A percentile compares a stretch with the other conserved stretches of the same genome.
phyloP scores from a whole-genome alignment of 306 rosid species.

The Citrullus mucosospermus region DNA sequence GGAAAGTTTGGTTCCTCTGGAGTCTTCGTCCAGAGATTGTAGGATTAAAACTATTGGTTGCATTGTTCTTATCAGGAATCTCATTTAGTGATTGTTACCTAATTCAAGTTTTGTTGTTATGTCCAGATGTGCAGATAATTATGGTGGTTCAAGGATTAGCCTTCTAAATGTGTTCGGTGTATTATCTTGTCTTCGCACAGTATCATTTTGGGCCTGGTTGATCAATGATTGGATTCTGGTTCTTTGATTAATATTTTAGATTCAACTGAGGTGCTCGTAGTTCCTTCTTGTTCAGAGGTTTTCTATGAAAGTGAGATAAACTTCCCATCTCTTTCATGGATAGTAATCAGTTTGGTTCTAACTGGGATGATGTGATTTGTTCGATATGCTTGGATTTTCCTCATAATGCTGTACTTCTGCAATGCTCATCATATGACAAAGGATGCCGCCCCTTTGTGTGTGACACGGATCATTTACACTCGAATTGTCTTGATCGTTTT shows the following conservation, averaged over 20 bases:
- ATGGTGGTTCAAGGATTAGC: neutral
- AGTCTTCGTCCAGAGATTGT: neutral
- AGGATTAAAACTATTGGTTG: neutral
- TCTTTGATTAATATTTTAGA: neutral
- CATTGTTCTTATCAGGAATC: neutral
- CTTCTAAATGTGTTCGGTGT: neutral
- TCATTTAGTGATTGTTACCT: neutral
- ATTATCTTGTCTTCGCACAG: neutral
- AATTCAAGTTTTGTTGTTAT: neutral
- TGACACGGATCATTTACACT: constrained; percentile 74
- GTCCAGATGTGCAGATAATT: neutral
- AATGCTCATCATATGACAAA: constrained; percentile 64
- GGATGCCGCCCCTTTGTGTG: constrained; percentile 90
- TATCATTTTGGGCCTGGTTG: neutral
- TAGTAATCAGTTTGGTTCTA: constrained; percentile 33
- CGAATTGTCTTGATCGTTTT: constrained; percentile 88
- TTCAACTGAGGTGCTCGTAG: neutral
- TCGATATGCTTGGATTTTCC: constrained; percentile 95
- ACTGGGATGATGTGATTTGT: constrained; percentile 69
- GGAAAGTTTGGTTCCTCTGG: neutral
- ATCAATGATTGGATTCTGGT: neutral
- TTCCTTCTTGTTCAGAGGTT: constrained; percentile 17
- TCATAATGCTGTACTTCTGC: constrained; percentile 80
- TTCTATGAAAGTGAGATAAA: constrained; percentile 11
- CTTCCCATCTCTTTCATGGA: constrained; percentile 13